phyloP scores from a whole-genome alignment of 1,139 yeast genomes.

The Debaryomyces robertsiae region DNA sequence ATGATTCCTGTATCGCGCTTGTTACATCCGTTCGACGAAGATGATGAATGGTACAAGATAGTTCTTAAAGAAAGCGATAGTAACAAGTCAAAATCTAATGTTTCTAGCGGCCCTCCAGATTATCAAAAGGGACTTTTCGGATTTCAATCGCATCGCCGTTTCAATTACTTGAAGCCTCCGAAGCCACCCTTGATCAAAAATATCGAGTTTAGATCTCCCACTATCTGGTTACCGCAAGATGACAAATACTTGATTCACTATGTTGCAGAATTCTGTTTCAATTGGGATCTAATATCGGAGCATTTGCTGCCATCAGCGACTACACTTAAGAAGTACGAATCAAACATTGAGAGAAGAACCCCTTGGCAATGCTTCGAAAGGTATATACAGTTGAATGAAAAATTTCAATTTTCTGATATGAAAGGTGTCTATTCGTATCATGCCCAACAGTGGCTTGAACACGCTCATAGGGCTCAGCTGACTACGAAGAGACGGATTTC shows the following conservation, averaged over 20 bases:
- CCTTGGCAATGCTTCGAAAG: slow-evolving; percentile 99
- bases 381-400: slow-evolving; percentile 88
- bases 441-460: slow-evolving; percentile 92
- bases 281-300: slow-evolving; percentile 91
- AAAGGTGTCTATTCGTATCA: slow-evolving; percentile 81
- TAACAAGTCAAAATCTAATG: slow-evolving; percentile 13
- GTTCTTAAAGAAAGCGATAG: slow-evolving; percentile 50
- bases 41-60: slow-evolving; percentile 63
- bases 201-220: slow-evolving; percentile 80
- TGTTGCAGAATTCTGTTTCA: slow-evolving; percentile 85
- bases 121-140: slow-evolving; percentile 63
- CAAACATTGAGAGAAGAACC: slow-evolving; percentile 91
- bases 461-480: slow-evolving; percentile 85
- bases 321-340: slow-evolving; percentile 61
- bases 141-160: slow-evolving; percentile 59
- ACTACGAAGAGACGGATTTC: slow-evolving; percentile 85
- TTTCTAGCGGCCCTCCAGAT: slow-evolving; percentile 34
- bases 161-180: slow-evolving; percentile 75
- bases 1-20: slow-evolving; percentile 55
- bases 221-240: slow-evolving; percentile 95
- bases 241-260: slow-evolving; percentile 77
- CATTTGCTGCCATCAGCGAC: slow-evolving; percentile 67
- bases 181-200: slow-evolving; percentile 82
- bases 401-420: slow-evolving; percentile 81
- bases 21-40: slow-evolving; percentile 62